Conservation (phyloP, 2,329 filamentous ascomycete species). For the Ophiosphaerella herpotricha region DNA sequence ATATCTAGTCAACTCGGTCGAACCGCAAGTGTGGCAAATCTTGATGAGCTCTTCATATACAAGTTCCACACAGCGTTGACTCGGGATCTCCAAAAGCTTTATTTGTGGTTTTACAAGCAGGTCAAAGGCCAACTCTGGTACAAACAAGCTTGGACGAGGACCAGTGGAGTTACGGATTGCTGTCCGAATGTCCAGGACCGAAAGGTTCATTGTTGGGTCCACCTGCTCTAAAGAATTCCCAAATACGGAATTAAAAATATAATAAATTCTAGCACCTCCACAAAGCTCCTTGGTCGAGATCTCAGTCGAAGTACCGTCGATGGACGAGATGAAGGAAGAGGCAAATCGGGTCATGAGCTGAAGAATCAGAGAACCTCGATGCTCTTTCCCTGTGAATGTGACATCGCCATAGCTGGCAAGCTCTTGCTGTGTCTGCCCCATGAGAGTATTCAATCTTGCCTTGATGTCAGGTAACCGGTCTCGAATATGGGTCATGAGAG, state of each 20-base stretch:
- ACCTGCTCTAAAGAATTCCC: conserved; percentile 95
- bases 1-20: conserved; percentile 88
- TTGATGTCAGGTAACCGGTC: conserved; percentile 98
- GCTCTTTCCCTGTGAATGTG: conserved; percentile 96
- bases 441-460: conserved; percentile 92
- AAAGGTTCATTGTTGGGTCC: conserved; percentile 93
- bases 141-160: conserved; percentile 91
- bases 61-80: conserved; percentile 94
- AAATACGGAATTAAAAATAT: conserved; percentile 99
- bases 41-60: conserved; percentile 99
- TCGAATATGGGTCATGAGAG: conserved; percentile 93
- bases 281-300: conserved; percentile 98
- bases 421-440: conserved; percentile 99
- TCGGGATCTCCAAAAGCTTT: conserved; percentile 91
- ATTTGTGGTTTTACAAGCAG: conserved; percentile 98
- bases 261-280: conserved; percentile 93
- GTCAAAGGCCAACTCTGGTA: conserved; percentile 97
- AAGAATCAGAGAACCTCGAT: conserved; percentile 89
- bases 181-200: conserved; percentile 91
- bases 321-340: conserved; percentile 96
- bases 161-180: conserved; percentile 98
- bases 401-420: conserved; percentile 97
- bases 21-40: conserved; percentile 98
- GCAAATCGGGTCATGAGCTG: conserved; percentile 99
- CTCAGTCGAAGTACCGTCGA: conserved; percentile 96